phyloP scores from a whole-genome alignment of 345 rosid species.

The Ricinus communis region DNA sequence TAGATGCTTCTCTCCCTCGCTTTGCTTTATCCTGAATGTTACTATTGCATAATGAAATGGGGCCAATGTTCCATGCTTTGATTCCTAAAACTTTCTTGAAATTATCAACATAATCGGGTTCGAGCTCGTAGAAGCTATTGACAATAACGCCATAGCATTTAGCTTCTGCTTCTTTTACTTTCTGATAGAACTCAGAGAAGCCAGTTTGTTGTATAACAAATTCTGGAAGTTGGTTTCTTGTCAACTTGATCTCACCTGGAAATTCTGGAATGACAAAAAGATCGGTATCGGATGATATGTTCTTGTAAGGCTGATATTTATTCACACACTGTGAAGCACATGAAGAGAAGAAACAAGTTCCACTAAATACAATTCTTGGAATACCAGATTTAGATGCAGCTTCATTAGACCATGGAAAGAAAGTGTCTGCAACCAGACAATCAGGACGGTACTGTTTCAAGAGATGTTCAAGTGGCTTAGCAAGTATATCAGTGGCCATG shows the following conservation, averaged over 20 bases:
- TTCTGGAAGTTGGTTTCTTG: constrained; percentile 24
- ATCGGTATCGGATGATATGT: constrained; percentile 28
- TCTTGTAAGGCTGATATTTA: constrained; percentile 27
- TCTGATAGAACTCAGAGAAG: background rate
- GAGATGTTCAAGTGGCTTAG: background rate
- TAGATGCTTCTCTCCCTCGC: constrained; percentile 23
- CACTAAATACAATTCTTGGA: constrained; percentile 43
- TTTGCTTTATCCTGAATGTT: constrained; percentile 4
- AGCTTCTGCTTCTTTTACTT: background rate
- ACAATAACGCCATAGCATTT: constrained; percentile 8
- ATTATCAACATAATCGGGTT: constrained; percentile 40
- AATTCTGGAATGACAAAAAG: constrained; percentile 31
- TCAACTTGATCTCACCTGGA: constrained; percentile 36
- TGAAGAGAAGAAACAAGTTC: constrained; percentile 28
- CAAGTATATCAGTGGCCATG: constrained; percentile 13
- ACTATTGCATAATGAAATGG: constrained; percentile 28
- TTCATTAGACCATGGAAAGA: constrained; percentile 42
- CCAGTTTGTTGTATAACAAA: background rate
- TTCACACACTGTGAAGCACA: constrained; percentile 12
- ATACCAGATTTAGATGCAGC: constrained; percentile 34
- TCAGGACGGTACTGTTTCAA: constrained; percentile 24
- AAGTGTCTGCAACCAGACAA: constrained; percentile 35
- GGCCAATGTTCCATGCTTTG: constrained; percentile 51
- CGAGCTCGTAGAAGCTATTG: constrained; percentile 52
- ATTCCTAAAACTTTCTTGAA: constrained; percentile 35